A percentile compares a stretch with the other conserved stretches of the same genome.
These are phyloP conservation scores for Phytopythium montanum DNA, from an alignment of 352 stramenopile genomes.

Conservation along the genomic window DNA sequence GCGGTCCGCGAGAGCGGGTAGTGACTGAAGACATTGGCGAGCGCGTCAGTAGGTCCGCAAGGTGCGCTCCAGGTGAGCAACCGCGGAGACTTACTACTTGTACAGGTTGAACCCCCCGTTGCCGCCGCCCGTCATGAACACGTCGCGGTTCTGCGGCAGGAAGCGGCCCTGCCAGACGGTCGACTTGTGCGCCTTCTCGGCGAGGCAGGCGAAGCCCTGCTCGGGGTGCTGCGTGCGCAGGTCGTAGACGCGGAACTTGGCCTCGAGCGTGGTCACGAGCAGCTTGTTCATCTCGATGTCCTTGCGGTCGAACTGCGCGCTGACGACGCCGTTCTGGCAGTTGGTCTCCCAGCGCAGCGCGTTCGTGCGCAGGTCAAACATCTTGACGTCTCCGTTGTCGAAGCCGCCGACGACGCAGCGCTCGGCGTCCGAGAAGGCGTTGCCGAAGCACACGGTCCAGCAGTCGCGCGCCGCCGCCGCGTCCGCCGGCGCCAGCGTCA, in stretches of 20 bases:
- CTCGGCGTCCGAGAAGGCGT: constrained; percentile 93
- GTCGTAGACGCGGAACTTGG: constrained; percentile 95
- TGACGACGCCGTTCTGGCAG: constrained; percentile 95
- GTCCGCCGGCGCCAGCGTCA: constrained; percentile 90
- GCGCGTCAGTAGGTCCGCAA: neutral
- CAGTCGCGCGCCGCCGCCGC: constrained; percentile 86
- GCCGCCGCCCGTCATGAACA: constrained; percentile 95
- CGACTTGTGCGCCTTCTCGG: constrained; percentile 92
- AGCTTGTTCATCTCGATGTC: constrained; percentile 99
- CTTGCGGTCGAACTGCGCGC: constrained; percentile 93
- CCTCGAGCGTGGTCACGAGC: constrained; percentile 94
- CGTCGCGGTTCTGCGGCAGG: constrained; percentile 94
- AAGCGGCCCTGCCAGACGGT: constrained; percentile 95
- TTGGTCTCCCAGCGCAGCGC: constrained; percentile 95
- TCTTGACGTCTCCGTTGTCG: constrained; percentile 97
- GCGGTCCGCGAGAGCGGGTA: constrained; percentile 77
- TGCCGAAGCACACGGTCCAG: constrained; percentile 96
- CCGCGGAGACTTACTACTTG: constrained; percentile 88
- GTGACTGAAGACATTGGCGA: constrained; percentile 33
- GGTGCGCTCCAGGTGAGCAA: neutral
- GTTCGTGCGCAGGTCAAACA: constrained; percentile 95
- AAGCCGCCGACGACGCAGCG: constrained; percentile 92
- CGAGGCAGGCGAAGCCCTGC: constrained; percentile 91
- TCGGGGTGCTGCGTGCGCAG: constrained; percentile 90
- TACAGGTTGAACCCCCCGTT: constrained; percentile 97